Base-by-base conservation (phyloP, 441 rosid genomes). In the Bruguiera hainesii region DNA sequence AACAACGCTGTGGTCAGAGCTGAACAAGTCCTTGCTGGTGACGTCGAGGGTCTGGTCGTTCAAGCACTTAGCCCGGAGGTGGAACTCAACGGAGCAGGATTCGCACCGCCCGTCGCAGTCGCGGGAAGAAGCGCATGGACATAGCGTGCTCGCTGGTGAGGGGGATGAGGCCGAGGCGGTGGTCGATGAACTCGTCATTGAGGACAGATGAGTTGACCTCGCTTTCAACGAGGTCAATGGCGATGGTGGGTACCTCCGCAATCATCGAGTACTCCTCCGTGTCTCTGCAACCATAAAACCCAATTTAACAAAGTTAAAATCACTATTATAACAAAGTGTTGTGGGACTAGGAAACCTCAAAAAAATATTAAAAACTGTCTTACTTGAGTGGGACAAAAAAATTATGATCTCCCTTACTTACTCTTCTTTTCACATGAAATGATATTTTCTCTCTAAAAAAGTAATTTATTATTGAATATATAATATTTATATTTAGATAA, bases 21-120 rank as follows among this genome's bases (percentile, higher is more conserved):
- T 88, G 72, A 76, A 69, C 35, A 94, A 72, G 65, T 94, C 98
- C 79, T 85, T 84, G 63, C 99, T 89, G 53, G 96, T 85, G 28
- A 94, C 96, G 71, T 91, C 98, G 5, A 89, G 85, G 70, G 99
- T 94, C 70, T 89, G 96, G 73, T 91, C 99, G 25, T 76, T 67
- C 30, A 87, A 75, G 74, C 97, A 89, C 65, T 86, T 91, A 61
- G 96, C 89, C 0, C 88, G 75, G 20, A 94, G 85, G n/a, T 78
- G 87, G 69, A 91, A 91, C 89, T 91, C 99, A 33, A 91, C 97
- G 51, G 98, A 94, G 86, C 99, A 94, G 70, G 78, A 89, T 85
- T 91, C 98, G 68, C 98, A 94, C 85, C 91, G 98, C 21, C 94
- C 98, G 52, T 94, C 98, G 1, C 98, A 97, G 60, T 94, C 96